Conservation (phyloP, 2,329 filamentous ascomycete species). For the Fusarium robinianum region DNA sequence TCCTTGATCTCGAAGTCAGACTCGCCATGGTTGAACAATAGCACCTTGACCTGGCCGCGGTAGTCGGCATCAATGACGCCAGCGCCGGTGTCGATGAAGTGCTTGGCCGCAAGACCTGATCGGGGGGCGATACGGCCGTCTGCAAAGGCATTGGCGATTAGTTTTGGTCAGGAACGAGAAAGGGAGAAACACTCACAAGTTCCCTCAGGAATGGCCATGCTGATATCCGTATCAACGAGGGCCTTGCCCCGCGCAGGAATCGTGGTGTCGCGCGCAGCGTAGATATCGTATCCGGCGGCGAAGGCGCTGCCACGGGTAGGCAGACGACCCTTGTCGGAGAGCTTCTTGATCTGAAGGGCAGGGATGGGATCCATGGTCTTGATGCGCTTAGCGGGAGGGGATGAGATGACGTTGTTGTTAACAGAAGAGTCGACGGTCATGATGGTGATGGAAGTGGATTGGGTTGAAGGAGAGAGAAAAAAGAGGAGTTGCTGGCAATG, state of each 20-base stretch:
- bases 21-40: constrained; percentile 92
- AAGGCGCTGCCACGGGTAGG: constrained; percentile 89
- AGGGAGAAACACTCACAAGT: constrained; percentile 70
- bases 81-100: constrained; percentile 94
- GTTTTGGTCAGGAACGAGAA: neutral
- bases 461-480: neutral
- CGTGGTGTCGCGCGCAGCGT: constrained; percentile 72
- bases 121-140: constrained; percentile 90
- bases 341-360: constrained; percentile 85
- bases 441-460: constrained; percentile 7
- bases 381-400: constrained; percentile 79
- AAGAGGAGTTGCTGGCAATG: no score
- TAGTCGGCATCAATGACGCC: constrained; percentile 99
- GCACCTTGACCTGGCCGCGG: constrained; percentile 87
- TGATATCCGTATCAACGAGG: constrained; percentile 87
- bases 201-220: constrained; percentile 85
- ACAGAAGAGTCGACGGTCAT: constrained; percentile 36
- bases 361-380: constrained; percentile 64
- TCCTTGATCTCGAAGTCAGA: constrained; percentile 78
- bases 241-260: constrained; percentile 84
- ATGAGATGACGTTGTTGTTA: constrained; percentile 57
- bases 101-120: constrained; percentile 88
- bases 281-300: constrained; percentile 93
- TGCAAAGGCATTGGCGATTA: constrained; percentile 40
- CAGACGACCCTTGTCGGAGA: constrained; percentile 75